A percentile compares a stretch with the other conserved stretches of the same genome.
These are phyloP conservation scores for Ephemerocybe angulata DNA, from an alignment of 768 basidiomycete species.

Conservation along the genomic window DNA sequence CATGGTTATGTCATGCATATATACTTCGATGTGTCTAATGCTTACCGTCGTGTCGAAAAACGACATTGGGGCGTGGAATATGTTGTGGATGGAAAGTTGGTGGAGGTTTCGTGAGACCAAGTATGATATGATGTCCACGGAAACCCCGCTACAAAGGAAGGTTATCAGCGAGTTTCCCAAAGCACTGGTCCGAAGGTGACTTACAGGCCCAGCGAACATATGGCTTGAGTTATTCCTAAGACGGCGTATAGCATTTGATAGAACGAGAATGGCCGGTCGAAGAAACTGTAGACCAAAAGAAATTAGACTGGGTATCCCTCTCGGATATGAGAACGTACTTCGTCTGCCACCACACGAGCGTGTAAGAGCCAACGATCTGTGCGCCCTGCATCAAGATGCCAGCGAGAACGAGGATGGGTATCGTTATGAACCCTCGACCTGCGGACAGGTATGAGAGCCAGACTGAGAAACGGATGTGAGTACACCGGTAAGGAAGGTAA, in stretches of 20 bases:
- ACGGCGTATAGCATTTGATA: conserved; percentile 64
- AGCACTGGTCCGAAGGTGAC: conserved; percentile 15
- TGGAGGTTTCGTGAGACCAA: conserved; percentile 64
- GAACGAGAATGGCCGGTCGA: conserved; percentile 47
- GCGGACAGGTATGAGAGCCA: conserved; percentile 58
- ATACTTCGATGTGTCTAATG: background rate
- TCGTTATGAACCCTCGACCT: conserved; percentile 46
- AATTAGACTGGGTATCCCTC: background rate
- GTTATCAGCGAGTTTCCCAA: background rate
- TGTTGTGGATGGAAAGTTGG: conserved; percentile 47
- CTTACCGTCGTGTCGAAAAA: conserved; percentile 70
- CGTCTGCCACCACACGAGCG: conserved; percentile 69
- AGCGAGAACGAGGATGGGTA: conserved; percentile 48
- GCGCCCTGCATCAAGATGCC: conserved; percentile 58
- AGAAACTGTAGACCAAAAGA: conserved; percentile 31
- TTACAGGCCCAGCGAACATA: conserved; percentile 56
- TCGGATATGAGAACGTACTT: conserved; percentile 35
- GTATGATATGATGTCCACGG: conserved; percentile 54
- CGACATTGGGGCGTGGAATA: conserved; percentile 70
- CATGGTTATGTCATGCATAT: background rate
- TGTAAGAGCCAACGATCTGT: conserved; percentile 61
- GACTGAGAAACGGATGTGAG: conserved; percentile 33
- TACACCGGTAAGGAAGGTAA: background rate
- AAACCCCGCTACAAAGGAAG: conserved; percentile 37
- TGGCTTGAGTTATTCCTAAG: conserved; percentile 53